Percentiles rank a stretch among this genome's conserved stretches.
Evolutionary conservation across 768 basidiomycete genomes (phyloP).

Genomic region (Crucibulum laeve): DNA sequence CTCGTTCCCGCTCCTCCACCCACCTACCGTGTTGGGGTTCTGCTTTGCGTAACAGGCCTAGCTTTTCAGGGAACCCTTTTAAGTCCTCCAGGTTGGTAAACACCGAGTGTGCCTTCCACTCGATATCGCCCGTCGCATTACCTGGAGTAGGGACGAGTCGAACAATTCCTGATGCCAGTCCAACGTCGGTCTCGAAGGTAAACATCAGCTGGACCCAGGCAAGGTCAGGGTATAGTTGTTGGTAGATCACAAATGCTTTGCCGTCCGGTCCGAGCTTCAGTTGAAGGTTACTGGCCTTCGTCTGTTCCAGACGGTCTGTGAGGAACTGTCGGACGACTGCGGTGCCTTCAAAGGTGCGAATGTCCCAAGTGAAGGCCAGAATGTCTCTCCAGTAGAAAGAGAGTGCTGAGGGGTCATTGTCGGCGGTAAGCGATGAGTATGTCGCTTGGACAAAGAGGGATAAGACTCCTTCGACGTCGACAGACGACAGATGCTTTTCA

Average conservation of each 20-base stretch:
- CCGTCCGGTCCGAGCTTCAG: conserved; percentile 11
- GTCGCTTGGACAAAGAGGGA: not conserved
- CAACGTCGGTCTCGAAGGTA: conserved; percentile 49
- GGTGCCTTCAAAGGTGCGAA: conserved; percentile 49
- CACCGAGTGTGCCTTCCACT: conserved; percentile 59
- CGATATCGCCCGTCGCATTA: conserved; percentile 12
- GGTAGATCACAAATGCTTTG: conserved; percentile 14
- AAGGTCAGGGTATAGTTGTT: conserved; percentile 44
- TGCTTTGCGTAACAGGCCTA: conserved; percentile 38
- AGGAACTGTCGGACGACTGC: conserved; percentile 38
- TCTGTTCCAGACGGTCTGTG: conserved; percentile 33
- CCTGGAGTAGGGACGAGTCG: conserved; percentile 43
- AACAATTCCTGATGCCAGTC: conserved; percentile 46
- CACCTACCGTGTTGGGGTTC: conserved; percentile 51
- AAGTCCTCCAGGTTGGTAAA: conserved; percentile 58
- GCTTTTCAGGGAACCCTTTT: conserved; percentile 45
- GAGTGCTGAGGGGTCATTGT: not conserved
- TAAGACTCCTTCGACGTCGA: not conserved
- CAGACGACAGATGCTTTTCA: conserved; percentile 5
- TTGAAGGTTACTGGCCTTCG: conserved; percentile 19
- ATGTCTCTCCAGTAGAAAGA: conserved; percentile 46
- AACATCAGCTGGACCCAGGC: conserved; percentile 56
- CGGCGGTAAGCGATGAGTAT: not conserved
- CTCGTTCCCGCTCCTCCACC: conserved; percentile 38
- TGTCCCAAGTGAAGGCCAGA: conserved; percentile 61